These are phyloP conservation scores for Fusarium gaditjirri DNA, from an alignment of 2,329 filamentous ascomycete genomes.

Conservation along the genomic window DNA sequence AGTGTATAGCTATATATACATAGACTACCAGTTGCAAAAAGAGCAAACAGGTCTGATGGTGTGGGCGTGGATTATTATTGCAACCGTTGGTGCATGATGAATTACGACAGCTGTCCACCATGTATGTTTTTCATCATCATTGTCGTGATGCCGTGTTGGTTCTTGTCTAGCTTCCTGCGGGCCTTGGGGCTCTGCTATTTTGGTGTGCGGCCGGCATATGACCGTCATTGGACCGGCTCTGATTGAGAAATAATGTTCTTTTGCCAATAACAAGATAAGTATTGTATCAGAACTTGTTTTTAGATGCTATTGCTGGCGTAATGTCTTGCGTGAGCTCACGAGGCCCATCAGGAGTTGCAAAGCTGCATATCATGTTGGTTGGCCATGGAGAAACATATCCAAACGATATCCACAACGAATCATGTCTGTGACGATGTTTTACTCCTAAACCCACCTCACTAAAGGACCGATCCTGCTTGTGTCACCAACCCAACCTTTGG, in stretches of 20 bases:
- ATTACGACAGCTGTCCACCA: slow-evolving; percentile 1
- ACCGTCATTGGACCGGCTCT: slow-evolving; percentile 31
- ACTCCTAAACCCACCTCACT: slow-evolving; percentile 1
- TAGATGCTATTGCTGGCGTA: neutral
- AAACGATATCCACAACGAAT: slow-evolving; percentile 26
- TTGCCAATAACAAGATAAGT: slow-evolving; percentile 1
- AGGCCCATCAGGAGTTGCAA: neutral
- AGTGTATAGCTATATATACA: slow-evolving; percentile 2
- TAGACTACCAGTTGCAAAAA: slow-evolving; percentile 10
- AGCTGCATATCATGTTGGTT: slow-evolving; percentile 3
- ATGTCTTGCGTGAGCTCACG: neutral
- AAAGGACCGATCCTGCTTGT: slow-evolving; percentile 29
- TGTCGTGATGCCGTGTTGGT: slow-evolving; percentile 25
- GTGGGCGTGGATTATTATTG: neutral
- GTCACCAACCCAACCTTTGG: slow-evolving; percentile 9
- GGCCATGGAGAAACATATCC: neutral
- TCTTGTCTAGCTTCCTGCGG: slow-evolving; percentile 28
- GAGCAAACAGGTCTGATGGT: slow-evolving; percentile 12
- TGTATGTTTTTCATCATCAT: neutral
- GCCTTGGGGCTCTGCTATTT: slow-evolving; percentile 30
- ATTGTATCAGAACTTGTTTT: slow-evolving; percentile 13
- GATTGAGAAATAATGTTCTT: slow-evolving; percentile 4
- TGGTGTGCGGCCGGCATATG: slow-evolving; percentile 10
- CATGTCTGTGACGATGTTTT: slow-evolving; percentile 14
- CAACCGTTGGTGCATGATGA: slow-evolving; percentile 16